Evolutionary conservation across 176 grass and related monocot species (phyloP), one percentile per base, ranked within the genome.

Genomic region (Neostapfia colusana): DNA sequence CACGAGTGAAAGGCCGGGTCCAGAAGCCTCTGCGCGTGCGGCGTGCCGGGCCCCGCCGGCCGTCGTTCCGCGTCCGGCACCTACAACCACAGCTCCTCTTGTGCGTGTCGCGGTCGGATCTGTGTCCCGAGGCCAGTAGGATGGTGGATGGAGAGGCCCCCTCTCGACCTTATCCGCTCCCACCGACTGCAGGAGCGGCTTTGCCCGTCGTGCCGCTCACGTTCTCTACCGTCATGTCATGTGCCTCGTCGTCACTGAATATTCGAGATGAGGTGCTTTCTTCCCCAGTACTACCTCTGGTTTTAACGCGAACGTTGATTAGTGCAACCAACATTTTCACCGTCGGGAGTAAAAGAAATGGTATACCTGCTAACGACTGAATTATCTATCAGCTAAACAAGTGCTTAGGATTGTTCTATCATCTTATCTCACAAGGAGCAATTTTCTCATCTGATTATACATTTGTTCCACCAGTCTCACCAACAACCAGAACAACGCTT

Each of bases 61-160:
- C 9, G 63, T 38, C 55, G n/a, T 31, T 31, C 51, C 11, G 4
- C 63, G 10, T 8, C 53, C 2, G 10, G 23, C 2, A 39, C 63
- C 70, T 81, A 81, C 61, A 39, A 48, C 40, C 76, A 81, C 61
- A 27, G 39, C 49, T 4, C 4, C 21, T 48, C 45, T 43, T 10
- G 41, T 23, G 51, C 2, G 31, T 31, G 58, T 44, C 37, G 5
- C 24, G 43, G 17, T 15, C 18, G 26, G 53, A 2, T 40, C 14
- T 27, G 42, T 63, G 56, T 63, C 68, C 69, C 44, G 36, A 17
- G 44, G 15, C 5, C 21, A 5, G 48, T 48, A 3, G 45, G 4
- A 16, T 46, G 44, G 13, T 35, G 8, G 0, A 37, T 7, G 7
- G 17, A 5, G 17, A 28, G 10, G 48, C n/a, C 31, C 31, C 31